These are phyloP conservation scores for Chimonanthus salicifolius DNA, from an alignment of 164 flowering plant genomes.

Conservation along the genomic window DNA sequence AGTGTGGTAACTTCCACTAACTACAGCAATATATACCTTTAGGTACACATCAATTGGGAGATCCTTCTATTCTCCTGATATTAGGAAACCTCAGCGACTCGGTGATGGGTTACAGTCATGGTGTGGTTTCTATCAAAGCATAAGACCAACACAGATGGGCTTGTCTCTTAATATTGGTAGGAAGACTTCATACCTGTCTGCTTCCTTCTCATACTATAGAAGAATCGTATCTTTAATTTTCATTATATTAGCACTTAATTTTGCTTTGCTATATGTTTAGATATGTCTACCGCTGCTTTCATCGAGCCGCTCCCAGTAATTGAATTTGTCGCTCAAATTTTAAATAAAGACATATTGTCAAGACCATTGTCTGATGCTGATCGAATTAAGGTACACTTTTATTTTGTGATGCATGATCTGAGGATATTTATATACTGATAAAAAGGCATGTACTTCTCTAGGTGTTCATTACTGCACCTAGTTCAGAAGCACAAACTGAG, in stretches of 20 bases:
- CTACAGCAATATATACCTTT: background rate
- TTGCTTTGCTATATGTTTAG: conserved; percentile 20
- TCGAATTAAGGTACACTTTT: conserved; percentile 51
- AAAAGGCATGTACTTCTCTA: background rate
- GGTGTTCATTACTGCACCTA: background rate
- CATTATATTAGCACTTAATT: background rate
- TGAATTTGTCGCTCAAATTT: conserved; percentile 60
- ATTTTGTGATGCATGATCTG: background rate
- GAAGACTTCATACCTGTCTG: background rate
- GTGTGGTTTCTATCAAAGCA: conserved; percentile 77
- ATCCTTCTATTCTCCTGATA: conserved; percentile 46
- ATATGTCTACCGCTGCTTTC: conserved; percentile 66
- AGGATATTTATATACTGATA: background rate
- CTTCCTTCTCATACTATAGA: background rate
- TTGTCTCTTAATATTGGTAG: conserved; percentile 75
- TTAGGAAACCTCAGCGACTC: conserved; percentile 36
- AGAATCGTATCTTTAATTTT: background rate
- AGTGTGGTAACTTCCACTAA: background rate
- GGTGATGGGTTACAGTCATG: conserved; percentile 65
- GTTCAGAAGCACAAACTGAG: too few relatives aligned
- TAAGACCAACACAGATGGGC: conserved; percentile 79
- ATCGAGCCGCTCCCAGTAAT: conserved; percentile 72
- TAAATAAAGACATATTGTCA: conserved; percentile 41
- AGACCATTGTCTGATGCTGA: conserved; percentile 69
- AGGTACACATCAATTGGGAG: conserved; percentile 49